These are phyloP conservation scores for Penicillium silybi DNA, from an alignment of 495 filamentous ascomycete genomes.

Conservation along the genomic window DNA sequence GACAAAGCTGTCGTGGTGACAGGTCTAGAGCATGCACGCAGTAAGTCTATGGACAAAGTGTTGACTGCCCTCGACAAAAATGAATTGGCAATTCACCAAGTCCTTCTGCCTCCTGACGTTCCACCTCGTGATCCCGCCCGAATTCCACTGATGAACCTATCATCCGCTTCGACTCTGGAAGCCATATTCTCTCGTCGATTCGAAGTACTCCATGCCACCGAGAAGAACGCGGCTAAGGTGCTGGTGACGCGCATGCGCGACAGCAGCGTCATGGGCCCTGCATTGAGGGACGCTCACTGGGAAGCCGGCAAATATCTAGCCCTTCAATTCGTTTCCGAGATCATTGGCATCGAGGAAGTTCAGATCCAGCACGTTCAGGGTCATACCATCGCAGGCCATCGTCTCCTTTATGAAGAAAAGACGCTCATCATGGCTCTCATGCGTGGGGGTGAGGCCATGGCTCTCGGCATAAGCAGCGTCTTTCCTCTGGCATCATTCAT, in stretches of 20 bases:
- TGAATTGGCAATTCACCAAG: background rate
- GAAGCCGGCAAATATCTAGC: slow-evolving; percentile 54
- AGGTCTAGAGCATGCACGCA: slow-evolving; percentile 20
- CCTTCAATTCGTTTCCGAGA: slow-evolving; percentile 39
- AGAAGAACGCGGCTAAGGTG: slow-evolving; percentile 44
- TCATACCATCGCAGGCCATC: slow-evolving; percentile 44
- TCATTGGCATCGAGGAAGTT: slow-evolving; percentile 53
- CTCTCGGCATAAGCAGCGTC: slow-evolving; percentile 55
- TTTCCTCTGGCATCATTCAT: slow-evolving; percentile 54
- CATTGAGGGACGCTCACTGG: slow-evolving; percentile 49
- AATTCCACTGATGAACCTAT: background rate
- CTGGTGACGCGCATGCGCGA: slow-evolving; percentile 58
- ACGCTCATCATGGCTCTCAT: slow-evolving; percentile 61
- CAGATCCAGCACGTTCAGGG: slow-evolving; percentile 54
- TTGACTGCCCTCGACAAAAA: background rate
- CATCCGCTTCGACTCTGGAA: background rate
- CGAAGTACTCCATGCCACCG: slow-evolving; percentile 38
- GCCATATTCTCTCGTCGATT: background rate
- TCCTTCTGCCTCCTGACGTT: background rate
- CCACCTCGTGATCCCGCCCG: background rate
- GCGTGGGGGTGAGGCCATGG: slow-evolving; percentile 66
- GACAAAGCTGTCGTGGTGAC: slow-evolving; percentile 58
- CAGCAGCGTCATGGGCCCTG: slow-evolving; percentile 40
- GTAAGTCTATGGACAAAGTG: background rate
- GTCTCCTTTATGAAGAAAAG: slow-evolving; percentile 44